Percentiles rank a stretch among this genome's conserved stretches.
phyloP scores from a whole-genome alignment of 176 grass and related monocot species.

The Elaeis guineensis region DNA sequence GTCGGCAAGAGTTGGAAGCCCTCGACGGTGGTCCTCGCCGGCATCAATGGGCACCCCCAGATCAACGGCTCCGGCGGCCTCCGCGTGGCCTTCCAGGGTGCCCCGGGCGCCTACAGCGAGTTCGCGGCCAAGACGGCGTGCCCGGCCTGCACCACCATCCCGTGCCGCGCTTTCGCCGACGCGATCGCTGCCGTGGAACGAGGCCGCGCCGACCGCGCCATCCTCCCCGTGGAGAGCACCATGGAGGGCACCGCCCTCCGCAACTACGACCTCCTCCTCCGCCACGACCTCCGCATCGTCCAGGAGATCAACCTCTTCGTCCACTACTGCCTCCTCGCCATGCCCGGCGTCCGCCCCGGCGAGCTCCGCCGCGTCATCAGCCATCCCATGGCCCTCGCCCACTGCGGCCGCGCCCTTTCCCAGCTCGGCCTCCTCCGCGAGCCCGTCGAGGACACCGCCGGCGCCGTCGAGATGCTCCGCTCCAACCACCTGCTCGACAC shows the following conservation, averaged over 20 bases:
- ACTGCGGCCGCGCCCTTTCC: constrained; percentile 80
- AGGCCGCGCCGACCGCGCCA: constrained; percentile 53
- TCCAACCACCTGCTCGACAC: constrained; percentile 59
- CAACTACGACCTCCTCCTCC: constrained; percentile 87
- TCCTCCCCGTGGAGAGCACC: constrained; percentile 86
- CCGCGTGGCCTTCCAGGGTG: constrained; percentile 78
- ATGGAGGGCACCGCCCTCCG: constrained; percentile 74
- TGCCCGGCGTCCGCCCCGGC: constrained; percentile 66
- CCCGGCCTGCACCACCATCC: constrained; percentile 50
- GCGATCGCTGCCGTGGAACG: constrained; percentile 60
- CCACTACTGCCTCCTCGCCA: constrained; percentile 92
- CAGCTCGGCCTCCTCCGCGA: constrained; percentile 54
- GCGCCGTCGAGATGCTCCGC: constrained; percentile 89
- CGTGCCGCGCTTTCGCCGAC: constrained; percentile 61
- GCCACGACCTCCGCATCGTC: constrained; percentile 48
- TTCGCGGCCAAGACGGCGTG: constrained; percentile 89
- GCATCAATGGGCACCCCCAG: constrained; percentile 26
- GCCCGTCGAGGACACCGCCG: constrained; percentile 90
- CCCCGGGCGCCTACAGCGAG: constrained; percentile 82
- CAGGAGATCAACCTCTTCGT: constrained; percentile 93
- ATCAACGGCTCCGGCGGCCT: constrained; percentile 27
- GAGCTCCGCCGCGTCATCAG: constrained; percentile 85
- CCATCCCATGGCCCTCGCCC: constrained; percentile 91
- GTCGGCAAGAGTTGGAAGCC: neutral
- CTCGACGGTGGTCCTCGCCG: constrained; percentile 4